A percentile compares a stretch with the other conserved stretches of the same genome.
phyloP scores from a whole-genome alignment of 2,329 filamentous ascomycete species.

The Aureobasidium sp. region DNA sequence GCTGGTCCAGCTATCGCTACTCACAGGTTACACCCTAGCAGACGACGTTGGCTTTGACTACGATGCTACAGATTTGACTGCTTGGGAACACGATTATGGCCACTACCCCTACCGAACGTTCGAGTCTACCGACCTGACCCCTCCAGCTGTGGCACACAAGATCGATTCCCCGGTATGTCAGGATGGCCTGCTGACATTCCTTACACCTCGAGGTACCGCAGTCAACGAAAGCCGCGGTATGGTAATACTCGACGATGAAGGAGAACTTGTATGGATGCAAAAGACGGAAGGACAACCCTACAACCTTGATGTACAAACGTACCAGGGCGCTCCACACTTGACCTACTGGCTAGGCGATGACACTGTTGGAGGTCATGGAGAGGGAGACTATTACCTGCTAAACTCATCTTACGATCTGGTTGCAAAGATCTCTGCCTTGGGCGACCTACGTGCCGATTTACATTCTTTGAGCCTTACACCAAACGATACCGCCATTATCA shows the following conservation, averaged over 20 bases:
- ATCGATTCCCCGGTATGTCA: constrained; percentile 5
- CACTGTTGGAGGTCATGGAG: constrained; percentile 26
- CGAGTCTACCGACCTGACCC: constrained; percentile 1
- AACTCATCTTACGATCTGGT: constrained; percentile 27
- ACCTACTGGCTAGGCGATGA: constrained; percentile 33
- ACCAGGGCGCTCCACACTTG: constrained; percentile 27
- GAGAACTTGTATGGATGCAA: constrained; percentile 25
- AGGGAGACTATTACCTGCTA: constrained; percentile 27
- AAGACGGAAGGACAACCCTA: constrained; percentile 25
- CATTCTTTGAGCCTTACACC: constrained; percentile 38
- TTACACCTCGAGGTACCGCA: constrained; percentile 24
- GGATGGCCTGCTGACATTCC: constrained; percentile 16
- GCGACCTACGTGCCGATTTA: constrained; percentile 27
- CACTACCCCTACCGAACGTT: constrained; percentile 10
- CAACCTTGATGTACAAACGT: constrained; percentile 27
- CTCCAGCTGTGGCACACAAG: not conserved
- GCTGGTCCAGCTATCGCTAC: not conserved
- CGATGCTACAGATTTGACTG: constrained; percentile 1
- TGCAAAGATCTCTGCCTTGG: constrained; percentile 29
- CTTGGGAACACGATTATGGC: constrained; percentile 10
- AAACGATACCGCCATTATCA: constrained; percentile 34
- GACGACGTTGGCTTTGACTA: constrained; percentile 11
- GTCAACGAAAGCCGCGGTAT: constrained; percentile 23
- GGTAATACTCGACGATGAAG: constrained; percentile 21
- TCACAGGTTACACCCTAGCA: not conserved